Base-by-base conservation (phyloP, 228 moss, liverwort and hornwort species). In the Sphagnum fallax region DNA sequence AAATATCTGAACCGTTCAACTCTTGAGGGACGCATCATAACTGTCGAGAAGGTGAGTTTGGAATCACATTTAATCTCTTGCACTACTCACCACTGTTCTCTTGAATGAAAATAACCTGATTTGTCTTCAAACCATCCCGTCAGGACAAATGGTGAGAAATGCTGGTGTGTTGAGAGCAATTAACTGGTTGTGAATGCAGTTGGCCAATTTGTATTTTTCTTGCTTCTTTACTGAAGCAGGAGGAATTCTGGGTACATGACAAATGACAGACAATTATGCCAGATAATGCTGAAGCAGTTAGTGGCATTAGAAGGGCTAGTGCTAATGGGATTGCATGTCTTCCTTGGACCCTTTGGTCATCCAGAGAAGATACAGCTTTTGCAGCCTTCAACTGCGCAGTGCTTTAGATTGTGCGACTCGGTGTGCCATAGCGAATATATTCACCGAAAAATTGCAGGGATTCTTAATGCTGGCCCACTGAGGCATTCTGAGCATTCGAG, bases 1-100 rank as follows among this genome's bases (percentile, higher is more conserved):
- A 88, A 88, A 75, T 88, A 88, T 70, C 82, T 88, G 55, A 88
- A 88, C 61, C 85, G 88, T 13, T 88, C 88, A 47, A 88, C 84
- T 10, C 85, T 88, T 82, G 88, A 82, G 71, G 88, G 88, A 52
- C 88, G 85, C 50, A 82, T 88, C 62, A 85, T 88, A 47, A 88
- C 84, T 69, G 85, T 88, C 66, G 88, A 88, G 71, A 88, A 85
- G 88, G 88, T 88, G 88, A 74, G 82, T 73, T 72, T 11, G 57
- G 47, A 8, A 7, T 49, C 60, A 5, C 52, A 49, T 61, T 15
- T 9, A 59, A 69, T 13, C 67, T 51, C 52, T 69, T 12, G 7
- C 32, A 69, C 32, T 32, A 32, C 32, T 32, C 32, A 32, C 32
- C 32, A 6, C 51, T 14, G 51, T 65, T 9, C 49, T 65, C 51